These are phyloP conservation scores for Agrostemma githago DNA, from an alignment of 148 eudicot genomes.

Conservation along the genomic window DNA sequence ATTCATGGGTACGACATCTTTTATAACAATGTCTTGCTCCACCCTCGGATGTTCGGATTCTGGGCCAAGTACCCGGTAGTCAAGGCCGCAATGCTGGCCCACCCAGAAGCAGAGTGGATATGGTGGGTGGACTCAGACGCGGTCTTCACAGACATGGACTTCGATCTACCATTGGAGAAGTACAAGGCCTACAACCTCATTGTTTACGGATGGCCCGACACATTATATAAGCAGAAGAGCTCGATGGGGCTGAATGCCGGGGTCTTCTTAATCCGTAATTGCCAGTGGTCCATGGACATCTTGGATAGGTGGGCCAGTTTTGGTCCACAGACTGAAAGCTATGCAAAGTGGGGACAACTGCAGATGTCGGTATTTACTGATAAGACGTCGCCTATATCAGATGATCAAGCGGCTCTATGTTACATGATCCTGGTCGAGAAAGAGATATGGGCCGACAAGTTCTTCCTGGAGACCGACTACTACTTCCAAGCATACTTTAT, in stretches of 20 bases:
- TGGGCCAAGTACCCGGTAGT: constrained; percentile 81
- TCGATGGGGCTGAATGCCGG: constrained; percentile 73
- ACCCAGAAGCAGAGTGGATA: constrained; percentile 89
- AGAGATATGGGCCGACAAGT: constrained; percentile 5
- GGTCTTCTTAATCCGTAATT: constrained; percentile 61
- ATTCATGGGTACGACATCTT: constrained; percentile 67
- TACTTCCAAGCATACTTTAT: constrained; percentile 84
- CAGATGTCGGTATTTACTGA: constrained; percentile 1
- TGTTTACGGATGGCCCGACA: constrained; percentile 53
- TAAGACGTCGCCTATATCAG: not conserved
- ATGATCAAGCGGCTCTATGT: constrained; percentile 8
- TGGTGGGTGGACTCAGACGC: constrained; percentile 92
- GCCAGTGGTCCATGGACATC: constrained; percentile 66
- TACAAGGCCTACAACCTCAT: constrained; percentile 58
- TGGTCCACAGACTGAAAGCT: constrained; percentile 12
- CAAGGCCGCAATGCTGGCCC: constrained; percentile 80
- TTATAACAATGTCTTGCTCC: constrained; percentile 64
- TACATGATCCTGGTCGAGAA: constrained; percentile 7
- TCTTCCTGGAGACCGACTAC: constrained; percentile 43
- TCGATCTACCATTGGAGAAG: constrained; percentile 52
- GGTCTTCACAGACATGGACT: constrained; percentile 40
- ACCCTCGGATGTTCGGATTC: constrained; percentile 51
- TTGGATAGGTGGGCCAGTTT: constrained; percentile 13
- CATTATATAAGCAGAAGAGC: constrained; percentile 44
- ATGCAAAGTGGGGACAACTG: constrained; percentile 11